Evolutionary conservation across 192 early-diverging fungal genomes (phyloP).

Genomic region (Chytriomyces hyalinus): DNA sequence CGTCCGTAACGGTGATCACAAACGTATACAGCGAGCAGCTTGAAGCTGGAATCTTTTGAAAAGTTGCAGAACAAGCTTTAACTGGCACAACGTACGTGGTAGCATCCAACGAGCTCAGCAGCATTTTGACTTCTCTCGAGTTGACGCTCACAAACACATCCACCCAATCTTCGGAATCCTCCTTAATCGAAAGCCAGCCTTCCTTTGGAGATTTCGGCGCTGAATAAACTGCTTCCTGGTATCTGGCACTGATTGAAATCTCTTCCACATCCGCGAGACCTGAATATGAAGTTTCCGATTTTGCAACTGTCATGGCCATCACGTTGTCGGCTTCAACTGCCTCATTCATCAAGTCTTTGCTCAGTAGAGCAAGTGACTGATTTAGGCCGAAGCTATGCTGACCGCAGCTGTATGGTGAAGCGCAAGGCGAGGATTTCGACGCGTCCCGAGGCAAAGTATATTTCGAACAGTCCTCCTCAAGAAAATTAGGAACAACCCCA

Average conservation of each 20-base stretch:
- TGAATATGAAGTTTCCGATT: neutral
- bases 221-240: neutral
- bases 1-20: neutral
- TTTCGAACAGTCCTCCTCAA: neutral
- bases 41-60: neutral
- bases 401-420: neutral
- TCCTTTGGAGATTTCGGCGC: constrained; percentile 18
- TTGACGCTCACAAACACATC: constrained; percentile 21
- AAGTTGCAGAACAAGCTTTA: neutral
- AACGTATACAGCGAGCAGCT: neutral
- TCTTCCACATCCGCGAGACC: neutral
- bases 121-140: constrained; percentile 9
- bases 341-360: neutral
- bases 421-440: too few relatives aligned
- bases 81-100: constrained; percentile 26
- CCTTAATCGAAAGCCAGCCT: constrained; percentile 21
- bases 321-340: constrained; percentile 8
- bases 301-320: constrained; percentile 6
- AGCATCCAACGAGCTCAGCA: constrained; percentile 26
- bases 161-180: constrained; percentile 30
- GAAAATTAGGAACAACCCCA: neutral
- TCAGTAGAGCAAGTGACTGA: neutral
- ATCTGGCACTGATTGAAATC: neutral
- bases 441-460: neutral
- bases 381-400: neutral